Evolutionary conservation across 768 basidiomycete genomes (phyloP).

Genomic region (Lyophyllum semitale): DNA sequence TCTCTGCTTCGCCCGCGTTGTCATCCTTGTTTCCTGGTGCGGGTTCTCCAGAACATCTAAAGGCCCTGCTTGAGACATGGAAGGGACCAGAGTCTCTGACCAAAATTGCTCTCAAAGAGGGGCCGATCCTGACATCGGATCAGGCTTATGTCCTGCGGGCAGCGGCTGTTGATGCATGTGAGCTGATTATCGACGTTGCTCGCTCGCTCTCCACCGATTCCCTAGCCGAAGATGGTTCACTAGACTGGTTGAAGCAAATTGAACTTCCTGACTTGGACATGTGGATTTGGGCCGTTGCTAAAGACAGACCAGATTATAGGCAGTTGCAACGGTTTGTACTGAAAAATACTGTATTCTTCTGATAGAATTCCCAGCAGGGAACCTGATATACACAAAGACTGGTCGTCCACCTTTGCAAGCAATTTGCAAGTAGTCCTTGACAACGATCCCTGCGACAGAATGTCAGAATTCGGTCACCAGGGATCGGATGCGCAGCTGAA

Average conservation of each 20-base stretch:
- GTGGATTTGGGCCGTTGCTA: constrained; percentile 85
- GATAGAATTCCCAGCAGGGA: constrained; percentile 15
- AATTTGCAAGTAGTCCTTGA: neutral
- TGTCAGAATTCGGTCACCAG: neutral
- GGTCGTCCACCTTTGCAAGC: neutral
- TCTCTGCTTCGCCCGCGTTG: constrained; percentile 50
- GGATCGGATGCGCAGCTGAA: neutral
- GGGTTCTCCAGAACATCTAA: constrained; percentile 37
- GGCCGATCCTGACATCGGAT: constrained; percentile 54
- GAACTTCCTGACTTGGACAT: constrained; percentile 64
- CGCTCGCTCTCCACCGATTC: constrained; percentile 30
- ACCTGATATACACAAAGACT: neutral
- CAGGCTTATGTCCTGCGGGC: constrained; percentile 78
- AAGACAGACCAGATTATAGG: constrained; percentile 75
- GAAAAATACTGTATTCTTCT: constrained; percentile 72
- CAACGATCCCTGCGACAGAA: neutral
- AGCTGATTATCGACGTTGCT: constrained; percentile 61
- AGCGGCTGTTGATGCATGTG: constrained; percentile 79
- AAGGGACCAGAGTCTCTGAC: constrained; percentile 12
- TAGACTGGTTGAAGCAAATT: constrained; percentile 56
- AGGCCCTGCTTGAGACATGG: constrained; percentile 35
- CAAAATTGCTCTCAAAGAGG: constrained; percentile 32
- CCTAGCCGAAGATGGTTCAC: constrained; percentile 20
- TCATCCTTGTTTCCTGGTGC: constrained; percentile 51
- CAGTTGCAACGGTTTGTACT: constrained; percentile 66